Conservation (phyloP, 331 rosid species). For the Spiraea crenata region DNA sequence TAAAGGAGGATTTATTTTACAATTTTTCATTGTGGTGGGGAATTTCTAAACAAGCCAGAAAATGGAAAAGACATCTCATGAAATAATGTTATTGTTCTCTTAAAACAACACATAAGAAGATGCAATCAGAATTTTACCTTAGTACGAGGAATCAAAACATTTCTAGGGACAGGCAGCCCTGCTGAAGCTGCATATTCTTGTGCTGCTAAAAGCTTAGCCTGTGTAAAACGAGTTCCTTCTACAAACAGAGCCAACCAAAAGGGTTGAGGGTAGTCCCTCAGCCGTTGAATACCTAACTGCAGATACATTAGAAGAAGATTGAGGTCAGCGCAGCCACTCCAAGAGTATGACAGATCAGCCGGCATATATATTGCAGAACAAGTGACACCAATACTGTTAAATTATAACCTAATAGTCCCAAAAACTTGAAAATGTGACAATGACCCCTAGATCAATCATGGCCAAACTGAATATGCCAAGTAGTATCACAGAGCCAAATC, state of each 20-base stretch:
- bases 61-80: not conserved
- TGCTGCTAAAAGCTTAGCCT: conserved; percentile 80
- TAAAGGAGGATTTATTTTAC: not conserved
- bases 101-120: not conserved
- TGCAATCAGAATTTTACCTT: conserved; percentile 52
- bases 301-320: conserved; percentile 34
- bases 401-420: not conserved
- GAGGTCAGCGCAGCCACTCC: conserved; percentile 27
- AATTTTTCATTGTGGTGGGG: not conserved
- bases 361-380: not conserved
- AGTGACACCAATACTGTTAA: not conserved
- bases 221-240: conserved; percentile 97
- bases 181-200: conserved; percentile 79
- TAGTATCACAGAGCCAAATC: not conserved
- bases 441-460: not conserved
- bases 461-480: not conserved
- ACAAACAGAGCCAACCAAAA: conserved; percentile 99
- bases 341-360: conserved; percentile 8
- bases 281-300: conserved; percentile 80
- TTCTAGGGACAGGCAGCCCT: conserved; percentile 81
- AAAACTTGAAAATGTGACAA: not conserved
- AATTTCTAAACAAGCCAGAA: not conserved
- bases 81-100: not conserved
- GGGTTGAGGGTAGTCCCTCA: conserved; percentile 81
- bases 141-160: conserved; percentile 95